Evolutionary conservation across 1,284 basidiomycete species (phyloP).

Genomic region (Exsudoporus floridanus): DNA sequence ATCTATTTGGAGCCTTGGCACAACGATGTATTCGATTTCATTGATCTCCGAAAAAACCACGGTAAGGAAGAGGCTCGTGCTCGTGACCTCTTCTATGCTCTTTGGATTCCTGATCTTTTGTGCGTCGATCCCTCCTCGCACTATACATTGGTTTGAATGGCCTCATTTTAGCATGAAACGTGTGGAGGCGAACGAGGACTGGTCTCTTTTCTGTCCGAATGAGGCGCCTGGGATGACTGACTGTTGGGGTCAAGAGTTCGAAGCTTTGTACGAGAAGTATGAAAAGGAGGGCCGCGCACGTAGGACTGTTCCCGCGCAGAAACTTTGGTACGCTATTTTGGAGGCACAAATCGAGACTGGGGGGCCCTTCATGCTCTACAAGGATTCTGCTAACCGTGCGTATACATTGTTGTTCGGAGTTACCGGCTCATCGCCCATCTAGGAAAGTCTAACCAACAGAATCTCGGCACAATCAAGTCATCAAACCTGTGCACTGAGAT

Average conservation of each 20-base stretch:
- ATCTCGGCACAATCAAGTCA: conserved; percentile 98
- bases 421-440: conserved; percentile 8
- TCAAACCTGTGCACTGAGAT: conserved; percentile 99
- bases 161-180: conserved; percentile 81
- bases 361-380: conserved; percentile 98
- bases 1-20: conserved; percentile 99
- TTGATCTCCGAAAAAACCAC: conserved; percentile 98
- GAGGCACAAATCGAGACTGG: conserved; percentile 99
- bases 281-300: conserved; percentile 89
- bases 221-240: conserved; percentile 93
- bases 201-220: conserved; percentile 98
- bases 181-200: conserved; percentile 83
- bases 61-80: conserved; percentile 98
- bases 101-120: conserved; percentile 99
- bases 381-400: conserved; percentile 83
- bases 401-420: conserved; percentile 7
- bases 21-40: conserved; percentile 95
- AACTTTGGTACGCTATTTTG: conserved; percentile 97
- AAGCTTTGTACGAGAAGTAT: conserved; percentile 86
- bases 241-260: conserved; percentile 91
- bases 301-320: conserved; percentile 91
- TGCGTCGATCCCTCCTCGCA: conserved; percentile 40
- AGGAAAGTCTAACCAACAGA: conserved; percentile 98
- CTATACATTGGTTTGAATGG: not conserved
- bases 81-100: conserved; percentile 96